phyloP scores from a whole-genome alignment of 441 rosid genomes.

The Populus hybrid region DNA sequence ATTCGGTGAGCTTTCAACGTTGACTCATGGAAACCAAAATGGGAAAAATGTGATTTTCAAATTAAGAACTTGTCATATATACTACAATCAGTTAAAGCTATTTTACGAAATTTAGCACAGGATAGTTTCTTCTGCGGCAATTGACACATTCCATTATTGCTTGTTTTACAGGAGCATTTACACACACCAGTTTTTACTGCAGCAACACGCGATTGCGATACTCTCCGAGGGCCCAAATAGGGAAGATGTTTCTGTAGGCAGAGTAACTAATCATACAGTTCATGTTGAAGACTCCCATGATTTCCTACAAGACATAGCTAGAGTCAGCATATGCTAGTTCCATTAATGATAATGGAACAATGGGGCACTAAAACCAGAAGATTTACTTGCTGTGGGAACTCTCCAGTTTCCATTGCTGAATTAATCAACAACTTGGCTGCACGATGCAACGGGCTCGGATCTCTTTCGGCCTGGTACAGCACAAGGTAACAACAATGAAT shows the following conservation, averaged over 20 bases:
- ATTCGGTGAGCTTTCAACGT: no score
- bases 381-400: slow-evolving; percentile 68
- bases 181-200: background rate
- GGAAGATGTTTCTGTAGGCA: slow-evolving; percentile 46
- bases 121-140: no score
- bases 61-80: no score
- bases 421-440: slow-evolving; percentile 49
- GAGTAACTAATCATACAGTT: slow-evolving; percentile 54
- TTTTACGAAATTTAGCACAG: no score
- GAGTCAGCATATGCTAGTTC: background rate
- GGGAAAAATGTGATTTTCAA: no score
- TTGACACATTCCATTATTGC: no score
- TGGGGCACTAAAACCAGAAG: background rate
- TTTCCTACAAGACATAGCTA: slow-evolving; percentile 31
- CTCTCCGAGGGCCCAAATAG: slow-evolving; percentile 58
- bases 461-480: slow-evolving; percentile 36
- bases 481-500: background rate
- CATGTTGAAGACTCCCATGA: slow-evolving; percentile 50
- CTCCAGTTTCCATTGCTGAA: slow-evolving; percentile 57
- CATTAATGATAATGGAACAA: no score
- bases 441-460: slow-evolving; percentile 47
- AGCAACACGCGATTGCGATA: slow-evolving; percentile 27
- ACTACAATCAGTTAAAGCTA: no score
- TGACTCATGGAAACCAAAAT: no score
- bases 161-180: no score